Conservation (phyloP, 2,329 filamentous ascomycete genomes). For the Corynespora cassiicola region DNA sequence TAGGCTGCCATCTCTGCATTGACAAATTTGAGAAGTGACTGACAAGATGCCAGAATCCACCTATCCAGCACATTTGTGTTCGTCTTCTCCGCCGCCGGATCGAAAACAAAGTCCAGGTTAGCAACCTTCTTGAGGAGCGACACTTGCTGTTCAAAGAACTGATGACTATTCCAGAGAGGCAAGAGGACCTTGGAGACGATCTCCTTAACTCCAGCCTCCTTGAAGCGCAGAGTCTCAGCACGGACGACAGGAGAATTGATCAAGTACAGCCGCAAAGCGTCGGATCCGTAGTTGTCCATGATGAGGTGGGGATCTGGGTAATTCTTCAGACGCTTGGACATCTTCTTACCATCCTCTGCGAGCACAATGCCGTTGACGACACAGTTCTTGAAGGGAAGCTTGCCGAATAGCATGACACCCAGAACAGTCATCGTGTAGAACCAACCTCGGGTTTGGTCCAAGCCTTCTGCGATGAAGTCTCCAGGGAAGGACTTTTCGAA, state of each 20-base stretch:
- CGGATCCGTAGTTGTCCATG: slow-evolving; percentile 87
- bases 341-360: slow-evolving; percentile 96
- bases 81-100: slow-evolving; percentile 74
- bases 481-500: slow-evolving; percentile 85
- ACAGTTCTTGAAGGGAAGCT: slow-evolving; percentile 90
- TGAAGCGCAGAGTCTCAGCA: slow-evolving; percentile 88
- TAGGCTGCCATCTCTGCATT: slow-evolving; percentile 88
- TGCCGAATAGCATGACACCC: slow-evolving; percentile 84
- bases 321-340: slow-evolving; percentile 97
- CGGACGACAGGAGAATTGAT: slow-evolving; percentile 97
- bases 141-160: slow-evolving; percentile 93
- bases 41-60: slow-evolving; percentile 92
- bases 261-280: slow-evolving; percentile 91
- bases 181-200: slow-evolving; percentile 91
- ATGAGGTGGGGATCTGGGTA: slow-evolving; percentile 87
- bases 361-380: slow-evolving; percentile 96
- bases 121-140: slow-evolving; percentile 85
- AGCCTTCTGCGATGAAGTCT: slow-evolving; percentile 91
- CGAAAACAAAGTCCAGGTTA: slow-evolving; percentile 77
- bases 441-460: slow-evolving; percentile 95
- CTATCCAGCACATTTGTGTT: slow-evolving; percentile 94
- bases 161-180: slow-evolving; percentile 95
- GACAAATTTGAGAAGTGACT: slow-evolving; percentile 89
- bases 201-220: slow-evolving; percentile 91
- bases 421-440: slow-evolving; percentile 93